A percentile compares a stretch with the other conserved stretches of the same genome.
Conservation (phyloP, 2,329 filamentous ascomycete genomes). For the Raffaelea ambrosiae region DNA sequence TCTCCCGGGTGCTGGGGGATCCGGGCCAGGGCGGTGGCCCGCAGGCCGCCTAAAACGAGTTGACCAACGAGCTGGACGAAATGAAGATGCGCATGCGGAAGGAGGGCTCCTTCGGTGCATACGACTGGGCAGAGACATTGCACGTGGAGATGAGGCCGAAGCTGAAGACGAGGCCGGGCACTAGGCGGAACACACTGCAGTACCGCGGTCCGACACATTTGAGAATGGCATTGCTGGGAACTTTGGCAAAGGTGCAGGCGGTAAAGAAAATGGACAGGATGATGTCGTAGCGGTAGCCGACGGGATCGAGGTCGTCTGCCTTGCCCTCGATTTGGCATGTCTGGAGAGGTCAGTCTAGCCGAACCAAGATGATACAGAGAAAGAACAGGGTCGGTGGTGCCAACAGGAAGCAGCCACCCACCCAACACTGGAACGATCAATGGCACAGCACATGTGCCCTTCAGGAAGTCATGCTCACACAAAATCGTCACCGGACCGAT, state of each 20-base stretch:
- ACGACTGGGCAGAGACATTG: constrained; percentile 43
- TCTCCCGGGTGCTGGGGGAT: constrained; percentile 37
- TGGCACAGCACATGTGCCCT: constrained; percentile 3
- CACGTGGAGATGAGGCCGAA: constrained; percentile 48
- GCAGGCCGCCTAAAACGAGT: constrained; percentile 38
- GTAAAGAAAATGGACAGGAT: constrained; percentile 51
- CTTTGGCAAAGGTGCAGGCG: constrained; percentile 44
- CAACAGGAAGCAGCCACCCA: neutral
- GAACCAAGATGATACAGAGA: neutral
- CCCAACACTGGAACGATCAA: constrained; percentile 1
- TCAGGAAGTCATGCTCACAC: neutral
- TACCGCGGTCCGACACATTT: constrained; percentile 44
- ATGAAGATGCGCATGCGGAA: constrained; percentile 49
- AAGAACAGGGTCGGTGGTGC: too few relatives aligned
- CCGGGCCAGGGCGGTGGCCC: constrained; percentile 41
- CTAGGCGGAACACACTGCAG: constrained; percentile 36
- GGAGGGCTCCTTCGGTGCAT: constrained; percentile 43
- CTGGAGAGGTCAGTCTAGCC: neutral
- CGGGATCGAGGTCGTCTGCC: neutral
- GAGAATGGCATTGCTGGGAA: constrained; percentile 46
- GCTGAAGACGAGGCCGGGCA: constrained; percentile 33
- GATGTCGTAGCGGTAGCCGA: constrained; percentile 40
- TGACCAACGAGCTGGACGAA: constrained; percentile 47
- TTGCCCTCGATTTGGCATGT: constrained; percentile 2
- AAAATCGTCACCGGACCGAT: neutral